Base-by-base conservation (phyloP, 1,139 yeast species). In the Hemisphaericaspora subhashii region DNA sequence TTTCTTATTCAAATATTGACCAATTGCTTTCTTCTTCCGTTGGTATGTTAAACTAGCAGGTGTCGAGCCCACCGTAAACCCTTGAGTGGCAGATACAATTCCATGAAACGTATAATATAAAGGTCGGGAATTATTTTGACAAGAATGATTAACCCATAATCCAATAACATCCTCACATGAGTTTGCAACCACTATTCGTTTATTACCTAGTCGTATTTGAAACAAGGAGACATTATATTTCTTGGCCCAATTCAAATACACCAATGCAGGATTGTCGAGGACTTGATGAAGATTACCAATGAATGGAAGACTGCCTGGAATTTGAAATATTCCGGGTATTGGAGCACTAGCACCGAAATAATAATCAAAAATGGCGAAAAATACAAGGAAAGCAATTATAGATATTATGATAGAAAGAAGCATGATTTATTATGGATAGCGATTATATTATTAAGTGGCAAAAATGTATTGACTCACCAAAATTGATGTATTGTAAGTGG, bases 11-110 rank as follows among this genome's bases (percentile, higher is more conserved):
- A 84, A 61, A 5, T 71, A 67, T 41, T 68, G 66, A 0, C 82
- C 71, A 20, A 83, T 65, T 6, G 73, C 71, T 51, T 79, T 81
- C 50, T 82, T 74, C 54, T 78, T 74, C 17, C 62, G 63, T 44
- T 67, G 66, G 52, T 72, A 83, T 2, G 81, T 68, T 1, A 62
- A 65, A 2, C 85, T 77, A 52, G 72, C 78, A 1, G 94, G 94
- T 0, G 92, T 83, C 0, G 94, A 82, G 0, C 95, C 95, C 21
- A 86, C 72, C 0, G 95, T 86, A 46, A 74, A 79, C 1, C 81
- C 82, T 41, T 79, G 83, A 0, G 82, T 72, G 4, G 74, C 61
- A 0, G 89, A 81, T 1, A 85, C 76, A 7, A 85, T 66, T 22
- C 71, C 65, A 58, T 86, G 94, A 60, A 86, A 86, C 0, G 89